phyloP scores from a whole-genome alignment of 2,329 filamentous ascomycete genomes.

The Aspergillus fumigatiaffinis region DNA sequence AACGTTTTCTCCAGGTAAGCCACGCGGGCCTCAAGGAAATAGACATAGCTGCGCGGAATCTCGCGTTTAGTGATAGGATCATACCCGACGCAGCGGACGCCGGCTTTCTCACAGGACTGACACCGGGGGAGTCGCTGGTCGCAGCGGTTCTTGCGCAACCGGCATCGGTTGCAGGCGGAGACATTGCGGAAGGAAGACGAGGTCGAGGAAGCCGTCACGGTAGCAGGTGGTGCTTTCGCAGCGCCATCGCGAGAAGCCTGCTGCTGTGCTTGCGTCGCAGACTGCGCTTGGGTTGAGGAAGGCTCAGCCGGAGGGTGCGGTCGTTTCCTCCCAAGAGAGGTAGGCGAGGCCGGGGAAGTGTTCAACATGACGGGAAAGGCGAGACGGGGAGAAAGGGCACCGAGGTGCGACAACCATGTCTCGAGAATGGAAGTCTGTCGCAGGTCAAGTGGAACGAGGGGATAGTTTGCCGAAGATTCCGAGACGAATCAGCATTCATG shows the following conservation, averaged over 20 bases:
- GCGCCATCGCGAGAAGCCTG: slow-evolving; percentile 15
- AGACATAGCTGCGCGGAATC: slow-evolving; percentile 89
- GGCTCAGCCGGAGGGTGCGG: slow-evolving; percentile 29
- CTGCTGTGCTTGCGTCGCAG: slow-evolving; percentile 17
- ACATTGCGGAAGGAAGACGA: slow-evolving; percentile 70
- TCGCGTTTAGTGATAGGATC: slow-evolving; percentile 95
- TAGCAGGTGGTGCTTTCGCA: slow-evolving; percentile 16
- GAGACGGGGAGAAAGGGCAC: slow-evolving; percentile 18
- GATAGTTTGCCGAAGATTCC: slow-evolving; percentile 12
- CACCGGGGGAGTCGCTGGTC: slow-evolving; percentile 91
- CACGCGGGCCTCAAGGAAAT: slow-evolving; percentile 85
- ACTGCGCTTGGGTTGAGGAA: slow-evolving; percentile 17
- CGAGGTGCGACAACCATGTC: slow-evolving; percentile 28
- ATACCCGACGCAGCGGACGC: slow-evolving; percentile 87
- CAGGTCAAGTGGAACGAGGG: slow-evolving; percentile 7
- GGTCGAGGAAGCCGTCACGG: slow-evolving; percentile 22
- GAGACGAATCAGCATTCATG: slow-evolving; percentile 28
- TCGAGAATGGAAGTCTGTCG: slow-evolving; percentile 20
- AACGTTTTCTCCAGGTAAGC: slow-evolving; percentile 77
- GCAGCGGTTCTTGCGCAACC: slow-evolving; percentile 88
- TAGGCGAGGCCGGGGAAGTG: slow-evolving; percentile 27
- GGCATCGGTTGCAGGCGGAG: slow-evolving; percentile 89
- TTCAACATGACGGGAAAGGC: slow-evolving; percentile 32
- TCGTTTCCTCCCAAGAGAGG: slow-evolving; percentile 36
- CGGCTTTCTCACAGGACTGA: slow-evolving; percentile 87